Base-by-base conservation (phyloP, 768 basidiomycete species). In the Austroboletus eburneus region DNA sequence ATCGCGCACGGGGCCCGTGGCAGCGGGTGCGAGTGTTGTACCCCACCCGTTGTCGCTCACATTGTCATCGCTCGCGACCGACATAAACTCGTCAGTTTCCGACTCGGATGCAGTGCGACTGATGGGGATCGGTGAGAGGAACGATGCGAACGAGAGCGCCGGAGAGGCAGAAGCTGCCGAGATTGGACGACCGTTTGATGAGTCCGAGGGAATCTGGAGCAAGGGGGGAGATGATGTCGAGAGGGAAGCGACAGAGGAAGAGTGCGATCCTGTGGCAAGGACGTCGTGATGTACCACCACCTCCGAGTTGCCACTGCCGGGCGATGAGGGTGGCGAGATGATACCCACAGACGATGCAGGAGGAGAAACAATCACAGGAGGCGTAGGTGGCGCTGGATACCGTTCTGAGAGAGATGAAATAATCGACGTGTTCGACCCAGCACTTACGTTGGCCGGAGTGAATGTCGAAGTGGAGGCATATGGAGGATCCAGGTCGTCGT, bases 321-420 rank as follows among this genome's bases (percentile, higher is more conserved):
- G 55, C 9, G 61, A 57, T 5, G 57, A 57, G 34, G 60, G 61
- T 14, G 39, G 16, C 2, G 58, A 61, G 21, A 62, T 44, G 23
- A 64, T 10, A 18, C 55, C 57, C 3, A 55, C n/a, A 2, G 63
- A 64, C 6, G 59, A 64, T 4, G 37, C 24, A 17, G 64, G 54
- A 0, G 61, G 56, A 17, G 64, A 66, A 14, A 62, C 21, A 5
- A 65, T n/a, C 1, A 67, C 51, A 3, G 65, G 64, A 0, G 65
- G 59, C 1, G 65, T 57, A 5, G 51, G 54, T 12, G 65, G 55
- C 8, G 55, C 58, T 13, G 64, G 65, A 42, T 65, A 65, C 13
- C 64, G 58, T 33, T 65, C 61, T 7, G 64, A 65, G 8, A 65
- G 56, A 16, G 64, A 65, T 2, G 56, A 54, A n/a, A 65, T 30